phyloP scores from a whole-genome alignment of 305 asterid genomes.

The Rubia occidens region DNA sequence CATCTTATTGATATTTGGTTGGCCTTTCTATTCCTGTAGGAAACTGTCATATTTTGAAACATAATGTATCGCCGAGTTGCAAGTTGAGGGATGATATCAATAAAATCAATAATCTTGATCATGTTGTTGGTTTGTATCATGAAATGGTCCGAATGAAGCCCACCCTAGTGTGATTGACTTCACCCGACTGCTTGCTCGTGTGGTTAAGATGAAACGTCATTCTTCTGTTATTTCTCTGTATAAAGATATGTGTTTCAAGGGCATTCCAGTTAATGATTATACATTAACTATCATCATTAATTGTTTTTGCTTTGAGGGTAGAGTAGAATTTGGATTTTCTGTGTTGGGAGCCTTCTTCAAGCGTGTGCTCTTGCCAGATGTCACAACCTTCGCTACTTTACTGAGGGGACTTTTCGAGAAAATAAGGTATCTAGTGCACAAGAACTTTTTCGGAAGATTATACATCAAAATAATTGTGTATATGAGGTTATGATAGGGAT shows the following conservation, averaged over 20 bases:
- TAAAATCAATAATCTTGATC: background rate
- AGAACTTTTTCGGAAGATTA: background rate
- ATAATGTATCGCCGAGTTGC: fast-evolving
- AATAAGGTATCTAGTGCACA: background rate
- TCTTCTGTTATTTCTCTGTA: background rate
- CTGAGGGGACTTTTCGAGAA: background rate
- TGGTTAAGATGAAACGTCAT: background rate
- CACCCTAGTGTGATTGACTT: background rate
- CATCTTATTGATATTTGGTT: background rate
- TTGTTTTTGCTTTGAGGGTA: background rate
- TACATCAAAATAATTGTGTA: background rate
- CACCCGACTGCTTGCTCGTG: background rate
- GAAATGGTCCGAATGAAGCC: background rate
- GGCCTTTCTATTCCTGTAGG: background rate
- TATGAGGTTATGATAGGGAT: background rate
- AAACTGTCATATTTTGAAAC: background rate
- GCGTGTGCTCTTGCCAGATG: background rate
- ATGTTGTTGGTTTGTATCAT: background rate
- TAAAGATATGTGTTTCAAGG: background rate
- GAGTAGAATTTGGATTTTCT: background rate
- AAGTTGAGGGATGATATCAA: background rate
- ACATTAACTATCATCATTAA: background rate
- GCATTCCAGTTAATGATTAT: background rate
- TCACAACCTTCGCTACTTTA: background rate
- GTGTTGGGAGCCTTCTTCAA: background rate